Percentiles rank a stretch among this genome's conserved stretches.
These are phyloP conservation scores for Ceratocystis albifundus DNA, from an alignment of 2,329 filamentous ascomycete species.

Conservation along the genomic window DNA sequence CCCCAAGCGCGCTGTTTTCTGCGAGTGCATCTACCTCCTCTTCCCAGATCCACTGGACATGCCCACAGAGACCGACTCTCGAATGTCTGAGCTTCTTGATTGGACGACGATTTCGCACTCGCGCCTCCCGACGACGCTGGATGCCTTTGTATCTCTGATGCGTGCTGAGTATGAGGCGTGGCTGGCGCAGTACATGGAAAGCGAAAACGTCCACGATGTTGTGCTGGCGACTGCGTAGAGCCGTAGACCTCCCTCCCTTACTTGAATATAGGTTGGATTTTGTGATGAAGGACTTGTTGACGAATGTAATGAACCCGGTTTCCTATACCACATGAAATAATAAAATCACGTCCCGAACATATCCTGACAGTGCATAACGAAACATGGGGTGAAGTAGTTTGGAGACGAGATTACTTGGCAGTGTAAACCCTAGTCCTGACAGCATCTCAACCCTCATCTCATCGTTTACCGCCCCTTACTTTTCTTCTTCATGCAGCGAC, in stretches of 20 bases:
- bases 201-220: background rate
- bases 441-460: background rate
- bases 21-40: slow-evolving; percentile 20
- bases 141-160: slow-evolving; percentile 20
- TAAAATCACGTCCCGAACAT: background rate
- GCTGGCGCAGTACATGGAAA: background rate
- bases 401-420: background rate
- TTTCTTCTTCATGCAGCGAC: background rate
- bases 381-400: background rate
- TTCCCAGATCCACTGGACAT: slow-evolving; percentile 15
- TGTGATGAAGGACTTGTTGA: background rate
- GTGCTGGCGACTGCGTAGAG: background rate
- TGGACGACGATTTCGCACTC: slow-evolving; percentile 22
- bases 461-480: background rate
- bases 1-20: slow-evolving; percentile 20
- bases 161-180: slow-evolving; percentile 16
- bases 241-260: background rate
- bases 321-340: background rate
- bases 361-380: background rate
- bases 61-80: slow-evolving; percentile 11
- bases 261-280: background rate
- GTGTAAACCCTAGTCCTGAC: background rate
- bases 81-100: slow-evolving; percentile 18
- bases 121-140: slow-evolving; percentile 13
- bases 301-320: background rate